Conservation (phyloP, 2,329 filamentous ascomycete genomes). For the Monilinia aucupariae region DNA sequence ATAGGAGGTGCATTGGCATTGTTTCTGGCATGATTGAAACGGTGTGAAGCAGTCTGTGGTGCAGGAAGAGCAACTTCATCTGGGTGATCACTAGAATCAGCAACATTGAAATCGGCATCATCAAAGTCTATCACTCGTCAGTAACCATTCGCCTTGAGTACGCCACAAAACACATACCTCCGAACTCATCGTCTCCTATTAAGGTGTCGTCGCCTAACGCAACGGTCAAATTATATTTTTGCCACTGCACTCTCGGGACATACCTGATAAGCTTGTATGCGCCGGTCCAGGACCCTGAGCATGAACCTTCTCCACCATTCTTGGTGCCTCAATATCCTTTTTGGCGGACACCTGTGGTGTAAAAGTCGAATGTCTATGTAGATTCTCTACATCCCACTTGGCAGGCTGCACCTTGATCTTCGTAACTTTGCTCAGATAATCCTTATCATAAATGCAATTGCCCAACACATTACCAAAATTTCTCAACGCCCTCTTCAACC, state of each 20-base stretch:
- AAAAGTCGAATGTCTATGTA: slow-evolving; percentile 76
- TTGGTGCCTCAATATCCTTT: slow-evolving; percentile 33
- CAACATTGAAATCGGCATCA: slow-evolving; percentile 69
- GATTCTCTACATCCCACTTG: slow-evolving; percentile 70
- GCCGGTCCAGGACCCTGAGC: slow-evolving; percentile 1
- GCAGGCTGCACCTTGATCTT: slow-evolving; percentile 77
- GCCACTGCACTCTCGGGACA: not conserved
- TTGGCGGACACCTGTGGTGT: slow-evolving; percentile 19
- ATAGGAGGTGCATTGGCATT: slow-evolving; percentile 8
- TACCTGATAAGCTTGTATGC: not conserved
- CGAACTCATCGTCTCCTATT: slow-evolving; percentile 48
- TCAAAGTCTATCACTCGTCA: slow-evolving; percentile 57
- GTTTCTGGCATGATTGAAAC: slow-evolving; percentile 24
- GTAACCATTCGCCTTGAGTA: slow-evolving; percentile 32
- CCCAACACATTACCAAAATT: slow-evolving; percentile 95
- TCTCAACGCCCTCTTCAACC: slow-evolving; percentile 78
- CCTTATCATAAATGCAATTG: slow-evolving; percentile 98
- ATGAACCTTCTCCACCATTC: slow-evolving; percentile 26
- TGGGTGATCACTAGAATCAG: slow-evolving; percentile 59
- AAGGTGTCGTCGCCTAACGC: slow-evolving; percentile 37
- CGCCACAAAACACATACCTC: slow-evolving; percentile 43
- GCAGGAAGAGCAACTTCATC: slow-evolving; percentile 64
- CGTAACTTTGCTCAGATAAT: slow-evolving; percentile 83
- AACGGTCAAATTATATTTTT: slow-evolving; percentile 23
- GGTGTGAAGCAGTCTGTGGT: slow-evolving; percentile 22